Percentiles rank a stretch among this genome's conserved stretches.
phyloP scores from a whole-genome alignment of 2,329 filamentous ascomycete genomes.

The Boeremia exigua region DNA sequence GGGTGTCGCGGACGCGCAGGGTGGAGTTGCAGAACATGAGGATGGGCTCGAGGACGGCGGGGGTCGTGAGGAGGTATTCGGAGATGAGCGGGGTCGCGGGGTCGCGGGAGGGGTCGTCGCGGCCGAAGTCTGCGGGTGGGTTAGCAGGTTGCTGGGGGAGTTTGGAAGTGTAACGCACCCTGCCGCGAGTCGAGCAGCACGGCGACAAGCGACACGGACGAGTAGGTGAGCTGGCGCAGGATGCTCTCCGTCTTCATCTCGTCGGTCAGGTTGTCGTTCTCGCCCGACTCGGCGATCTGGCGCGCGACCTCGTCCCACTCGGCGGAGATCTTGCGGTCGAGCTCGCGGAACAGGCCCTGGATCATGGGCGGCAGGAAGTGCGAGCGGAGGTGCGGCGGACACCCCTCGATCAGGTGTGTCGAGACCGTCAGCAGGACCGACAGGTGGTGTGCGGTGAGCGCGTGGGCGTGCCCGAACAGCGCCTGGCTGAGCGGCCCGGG shows the following conservation, averaged over 20 bases:
- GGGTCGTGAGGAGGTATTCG: conserved; percentile 80
- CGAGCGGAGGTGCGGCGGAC: conserved; percentile 76
- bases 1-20: conserved; percentile 85
- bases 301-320: conserved; percentile 81
- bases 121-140: conserved; percentile 33
- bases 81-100: conserved; percentile 67
- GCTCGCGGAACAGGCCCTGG: conserved; percentile 79
- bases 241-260: conserved; percentile 99
- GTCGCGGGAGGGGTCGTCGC: conserved; percentile 44
- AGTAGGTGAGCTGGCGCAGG: conserved; percentile 87
- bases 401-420: conserved; percentile 88
- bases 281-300: conserved; percentile 66
- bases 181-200: conserved; percentile 77
- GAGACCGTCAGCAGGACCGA: conserved; percentile 91
- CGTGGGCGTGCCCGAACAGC: conserved; percentile 80
- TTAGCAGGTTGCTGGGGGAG: no score
- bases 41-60: conserved; percentile 82
- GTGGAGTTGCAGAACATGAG: conserved; percentile 91
- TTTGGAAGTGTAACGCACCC: no score
- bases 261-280: conserved; percentile 79
- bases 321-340: conserved; percentile 83
- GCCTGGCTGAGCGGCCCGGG: conserved; percentile 83
- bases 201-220: conserved; percentile 88
- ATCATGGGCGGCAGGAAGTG: conserved; percentile 87
- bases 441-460: conserved; percentile 88